Conservation (phyloP, 345 rosid species). For the Bruguiera sexangula region DNA sequence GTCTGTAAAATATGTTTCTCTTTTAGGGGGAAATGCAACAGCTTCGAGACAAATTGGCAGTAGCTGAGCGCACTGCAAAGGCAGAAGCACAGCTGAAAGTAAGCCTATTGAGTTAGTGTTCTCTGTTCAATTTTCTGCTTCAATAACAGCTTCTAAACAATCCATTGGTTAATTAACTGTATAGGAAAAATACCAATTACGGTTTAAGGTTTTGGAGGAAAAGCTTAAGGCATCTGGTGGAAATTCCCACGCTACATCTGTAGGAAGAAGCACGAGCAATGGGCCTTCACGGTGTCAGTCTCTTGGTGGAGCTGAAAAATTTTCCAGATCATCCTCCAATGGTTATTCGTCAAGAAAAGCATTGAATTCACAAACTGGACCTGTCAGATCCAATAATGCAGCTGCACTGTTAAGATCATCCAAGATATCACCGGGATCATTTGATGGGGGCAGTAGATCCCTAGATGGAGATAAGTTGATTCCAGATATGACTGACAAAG, state of each 20-base stretch:
- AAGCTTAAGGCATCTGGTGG: slow-evolving; percentile 33
- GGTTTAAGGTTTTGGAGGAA: slow-evolving; percentile 47
- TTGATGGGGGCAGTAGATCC: slow-evolving; percentile 36
- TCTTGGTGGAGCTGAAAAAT: slow-evolving; percentile 34
- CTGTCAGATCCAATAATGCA: slow-evolving; percentile 28
- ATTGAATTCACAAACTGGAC: slow-evolving; percentile 17
- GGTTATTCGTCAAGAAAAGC: slow-evolving; percentile 31
- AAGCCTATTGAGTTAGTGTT: neutral
- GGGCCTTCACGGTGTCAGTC: slow-evolving; percentile 39
- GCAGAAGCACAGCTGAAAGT: slow-evolving; percentile 52
- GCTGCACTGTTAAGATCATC: slow-evolving; percentile 28
- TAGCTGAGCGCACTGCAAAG: slow-evolving; percentile 48
- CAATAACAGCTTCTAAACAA: neutral
- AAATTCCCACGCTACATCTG: slow-evolving; percentile 16
- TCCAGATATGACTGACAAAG: slow-evolving; percentile 19
- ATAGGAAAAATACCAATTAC: slow-evolving; percentile 43
- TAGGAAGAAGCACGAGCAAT: slow-evolving; percentile 23
- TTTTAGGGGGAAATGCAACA: slow-evolving; percentile 52
- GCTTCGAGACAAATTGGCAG: slow-evolving; percentile 41
- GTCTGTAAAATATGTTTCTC: neutral
- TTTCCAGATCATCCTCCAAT: slow-evolving; percentile 28
- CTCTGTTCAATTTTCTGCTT: neutral
- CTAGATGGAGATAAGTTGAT: slow-evolving; percentile 23
- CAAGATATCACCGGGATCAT: slow-evolving; percentile 30
- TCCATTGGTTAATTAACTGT: slow-evolving; percentile 4